Evolutionary conservation across 441 rosid species (phyloP), one percentile per base, ranked within the genome.

Genomic region (Euphorbia corollata): DNA sequence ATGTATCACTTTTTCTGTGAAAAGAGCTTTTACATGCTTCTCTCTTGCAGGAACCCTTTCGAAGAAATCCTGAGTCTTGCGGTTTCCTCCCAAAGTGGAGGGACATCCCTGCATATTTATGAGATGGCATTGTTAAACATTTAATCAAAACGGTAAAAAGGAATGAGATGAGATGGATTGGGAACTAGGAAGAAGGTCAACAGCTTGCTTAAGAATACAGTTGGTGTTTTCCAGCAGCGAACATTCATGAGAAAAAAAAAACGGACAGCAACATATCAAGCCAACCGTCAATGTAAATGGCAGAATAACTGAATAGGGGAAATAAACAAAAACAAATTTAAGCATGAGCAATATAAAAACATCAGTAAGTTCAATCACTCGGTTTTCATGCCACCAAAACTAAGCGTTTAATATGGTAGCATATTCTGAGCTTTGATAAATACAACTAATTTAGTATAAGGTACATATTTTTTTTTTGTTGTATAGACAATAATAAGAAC

Each of bases 11-110:
- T 85, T 88, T 69, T 88, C 97, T 3, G 91, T 74, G 80, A 94
- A 89, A 74, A 87, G 84, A 53, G 77, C 90, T 77, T 83, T 87
- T 18, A 89, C 87, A 75, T 80, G 86, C 62, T 75, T 84, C 34
- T 94, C 97, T 75, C 99, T 87, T 38, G 97, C 97, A 0, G 99
- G 84, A 70, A 94, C 86, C 79, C 97, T 88, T 81, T 94, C 96
- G 76, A 94, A 74, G 72, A 94, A 91, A 54, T 94, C 99, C 76
- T 86, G 99, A 59, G 96, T 83, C 80, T 89, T 93, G 68, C 90
- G 87, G 69, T 85, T 93, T 10, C 95, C 93, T 71, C 99, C 99
- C 63, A 94, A 96, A 54, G 99, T 94, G 5, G 99, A 83, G 58
- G 99, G 99, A 69, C 99, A 94, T 15, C 99, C 97, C 99, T 94